A percentile compares a stretch with the other conserved stretches of the same genome.
These are phyloP conservation scores for Ustilago vetiveriae DNA, from an alignment of 1,284 basidiomycete species.

Conservation along the genomic window DNA sequence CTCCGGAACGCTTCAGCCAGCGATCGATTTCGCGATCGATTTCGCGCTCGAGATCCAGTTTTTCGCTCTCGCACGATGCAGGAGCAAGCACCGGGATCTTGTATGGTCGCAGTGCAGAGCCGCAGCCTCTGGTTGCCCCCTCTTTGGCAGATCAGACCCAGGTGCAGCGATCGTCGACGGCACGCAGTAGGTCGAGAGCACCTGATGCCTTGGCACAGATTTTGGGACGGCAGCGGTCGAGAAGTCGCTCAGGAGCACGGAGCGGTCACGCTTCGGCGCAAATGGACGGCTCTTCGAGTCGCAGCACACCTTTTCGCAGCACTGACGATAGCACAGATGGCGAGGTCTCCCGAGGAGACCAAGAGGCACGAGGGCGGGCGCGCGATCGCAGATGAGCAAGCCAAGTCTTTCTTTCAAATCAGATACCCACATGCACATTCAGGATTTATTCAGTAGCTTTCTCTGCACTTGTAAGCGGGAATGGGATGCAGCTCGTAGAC, in stretches of 20 bases:
- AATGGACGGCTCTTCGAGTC: not conserved
- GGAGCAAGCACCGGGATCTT: constrained; percentile 6
- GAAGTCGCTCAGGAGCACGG: constrained; percentile 28
- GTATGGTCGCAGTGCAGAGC: constrained; percentile 38
- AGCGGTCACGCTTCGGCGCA: constrained; percentile 2
- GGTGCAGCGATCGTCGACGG: constrained; percentile 39
- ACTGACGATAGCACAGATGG: constrained; percentile 2
- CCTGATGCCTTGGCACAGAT: constrained; percentile 51
- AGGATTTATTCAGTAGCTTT: no score
- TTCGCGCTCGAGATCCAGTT: constrained; percentile 13
- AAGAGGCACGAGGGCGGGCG: constrained; percentile 26
- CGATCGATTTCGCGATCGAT: constrained; percentile 29
- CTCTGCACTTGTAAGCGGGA: no score
- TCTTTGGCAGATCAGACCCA: constrained; percentile 27
- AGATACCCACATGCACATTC: no score
- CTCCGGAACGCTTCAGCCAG: constrained; percentile 28
- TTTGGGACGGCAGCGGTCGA: constrained; percentile 32
- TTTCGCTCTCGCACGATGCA: constrained; percentile 27
- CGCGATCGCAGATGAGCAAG: constrained; percentile 25
- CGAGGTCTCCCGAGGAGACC: constrained; percentile 13
- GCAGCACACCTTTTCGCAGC: not conserved
- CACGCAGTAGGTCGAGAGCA: constrained; percentile 40
- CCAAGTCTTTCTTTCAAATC: not conserved
- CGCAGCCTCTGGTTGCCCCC: constrained; percentile 10
- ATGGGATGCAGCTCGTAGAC: no score